A percentile compares a stretch with the other conserved stretches of the same genome.
Evolutionary conservation across 257 asterid genomes (phyloP).

Genomic region (Marsdenia floribunda): DNA sequence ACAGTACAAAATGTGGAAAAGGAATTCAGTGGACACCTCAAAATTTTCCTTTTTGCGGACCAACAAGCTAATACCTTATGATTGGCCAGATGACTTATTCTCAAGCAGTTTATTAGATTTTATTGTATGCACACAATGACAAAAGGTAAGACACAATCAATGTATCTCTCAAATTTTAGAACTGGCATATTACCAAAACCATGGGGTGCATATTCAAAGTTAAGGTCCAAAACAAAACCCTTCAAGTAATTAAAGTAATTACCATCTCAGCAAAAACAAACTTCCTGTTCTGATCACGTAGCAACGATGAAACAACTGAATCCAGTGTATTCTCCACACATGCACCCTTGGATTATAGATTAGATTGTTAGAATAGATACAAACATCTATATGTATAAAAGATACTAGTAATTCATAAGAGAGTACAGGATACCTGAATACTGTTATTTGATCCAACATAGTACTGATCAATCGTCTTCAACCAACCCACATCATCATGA

Average conservation of each 20-base stretch:
- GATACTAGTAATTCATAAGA: not conserved
- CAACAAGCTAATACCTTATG: not conserved
- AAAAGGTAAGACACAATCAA: not conserved
- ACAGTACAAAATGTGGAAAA: not conserved
- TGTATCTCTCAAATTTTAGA: not conserved
- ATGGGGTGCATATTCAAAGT: not conserved
- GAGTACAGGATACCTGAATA: conserved; percentile 54
- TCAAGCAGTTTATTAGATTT: not conserved
- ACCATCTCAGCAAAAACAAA: conserved; percentile 88
- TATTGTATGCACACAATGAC: not conserved
- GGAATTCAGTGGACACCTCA: not conserved
- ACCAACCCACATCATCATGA: conserved; percentile 96
- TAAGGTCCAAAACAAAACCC: not conserved
- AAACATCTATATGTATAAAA: not conserved
- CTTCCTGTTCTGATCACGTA: conserved; percentile 63
- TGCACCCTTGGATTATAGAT: conserved; percentile 55
- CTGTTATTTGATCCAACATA: conserved; percentile 78
- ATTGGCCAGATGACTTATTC: not conserved
- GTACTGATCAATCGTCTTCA: conserved; percentile 87
- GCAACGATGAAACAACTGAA: conserved; percentile 62
- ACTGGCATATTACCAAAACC: not conserved
- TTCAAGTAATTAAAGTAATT: conserved; percentile 12
- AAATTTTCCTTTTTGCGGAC: not conserved
- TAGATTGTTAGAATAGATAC: conserved; percentile 6
- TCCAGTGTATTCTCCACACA: conserved; percentile 81